Percentiles rank a stretch among this genome's conserved stretches.
These are phyloP conservation scores for Suhomyces pyralidae DNA, from an alignment of 805 yeast genomes.

Conservation along the genomic window DNA sequence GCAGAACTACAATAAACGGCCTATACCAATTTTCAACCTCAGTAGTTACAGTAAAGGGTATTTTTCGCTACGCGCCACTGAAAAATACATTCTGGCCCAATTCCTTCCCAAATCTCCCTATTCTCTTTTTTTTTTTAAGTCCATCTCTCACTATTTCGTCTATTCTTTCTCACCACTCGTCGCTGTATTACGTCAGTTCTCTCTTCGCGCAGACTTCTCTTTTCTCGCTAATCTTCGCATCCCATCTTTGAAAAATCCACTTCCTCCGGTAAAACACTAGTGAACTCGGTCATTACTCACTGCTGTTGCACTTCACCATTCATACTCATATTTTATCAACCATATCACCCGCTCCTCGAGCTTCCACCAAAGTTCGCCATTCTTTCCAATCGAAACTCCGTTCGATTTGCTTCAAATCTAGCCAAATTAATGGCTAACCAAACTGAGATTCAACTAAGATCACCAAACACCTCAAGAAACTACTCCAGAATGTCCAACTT, in stretches of 20 bases:
- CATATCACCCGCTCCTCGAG: neutral
- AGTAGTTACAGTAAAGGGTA: neutral
- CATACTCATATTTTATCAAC: neutral
- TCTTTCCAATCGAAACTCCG: neutral
- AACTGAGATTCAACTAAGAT: neutral
- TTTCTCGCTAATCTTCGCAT: neutral
- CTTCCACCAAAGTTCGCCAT: neutral
- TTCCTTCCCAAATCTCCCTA: neutral
- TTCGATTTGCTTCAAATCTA: neutral
- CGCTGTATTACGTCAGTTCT: neutral
- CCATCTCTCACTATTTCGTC: neutral
- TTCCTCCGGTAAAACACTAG: neutral
- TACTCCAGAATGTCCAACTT: neutral
- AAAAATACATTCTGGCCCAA: neutral
- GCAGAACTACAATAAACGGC: neutral
- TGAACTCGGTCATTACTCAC: neutral
- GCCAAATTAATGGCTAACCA: neutral
- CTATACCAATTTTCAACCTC: neutral
- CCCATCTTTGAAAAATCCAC: neutral
- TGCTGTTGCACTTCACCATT: neutral
- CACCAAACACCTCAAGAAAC: neutral
- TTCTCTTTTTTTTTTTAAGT: neutral
- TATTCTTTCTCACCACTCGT: neutral
- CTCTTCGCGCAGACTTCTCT: neutral
- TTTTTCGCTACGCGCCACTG: neutral